Conservation (phyloP, 768 basidiomycete species). For the button mushroom (Agaricus bisporus) region DNA sequence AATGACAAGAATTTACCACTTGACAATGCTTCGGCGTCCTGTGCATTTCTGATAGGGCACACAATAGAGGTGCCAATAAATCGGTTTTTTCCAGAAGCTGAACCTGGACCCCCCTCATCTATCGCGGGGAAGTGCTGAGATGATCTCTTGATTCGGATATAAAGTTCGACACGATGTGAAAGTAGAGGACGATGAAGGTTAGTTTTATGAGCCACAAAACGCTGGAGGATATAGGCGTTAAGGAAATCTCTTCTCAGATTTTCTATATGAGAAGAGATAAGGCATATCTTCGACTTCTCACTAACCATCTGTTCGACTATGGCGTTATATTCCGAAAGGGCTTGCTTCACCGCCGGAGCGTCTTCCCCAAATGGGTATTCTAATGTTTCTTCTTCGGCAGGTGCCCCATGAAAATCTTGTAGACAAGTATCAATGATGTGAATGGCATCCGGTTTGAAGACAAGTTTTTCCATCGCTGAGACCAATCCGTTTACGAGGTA, state of each 20-base stretch:
- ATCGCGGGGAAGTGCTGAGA: background rate
- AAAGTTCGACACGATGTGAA: slow-evolving; percentile 5
- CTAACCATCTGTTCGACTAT: background rate
- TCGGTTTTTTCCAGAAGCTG: background rate
- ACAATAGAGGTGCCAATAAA: background rate
- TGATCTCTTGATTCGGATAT: slow-evolving; percentile 3
- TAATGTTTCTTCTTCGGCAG: background rate
- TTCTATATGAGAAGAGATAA: background rate
- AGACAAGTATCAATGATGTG: background rate
- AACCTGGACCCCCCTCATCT: background rate
- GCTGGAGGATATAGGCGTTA: slow-evolving; percentile 1
- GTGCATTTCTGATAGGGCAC: background rate
- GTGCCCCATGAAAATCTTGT: background rate
- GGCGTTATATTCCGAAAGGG: background rate
- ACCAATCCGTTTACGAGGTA: background rate
- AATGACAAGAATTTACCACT: background rate
- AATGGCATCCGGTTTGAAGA: background rate
- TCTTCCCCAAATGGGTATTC: background rate
- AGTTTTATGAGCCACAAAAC: background rate
- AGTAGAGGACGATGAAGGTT: slow-evolving; percentile 1
- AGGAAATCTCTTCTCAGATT: slow-evolving; percentile 1
- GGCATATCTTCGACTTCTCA: no score
- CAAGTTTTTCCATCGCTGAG: background rate
- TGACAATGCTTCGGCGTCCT: background rate
- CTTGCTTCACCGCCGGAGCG: background rate